Percentiles rank a stretch among this genome's conserved stretches.
phyloP scores from a whole-genome alignment of 129 eudicot genomes.

The Dittrichia graveolens region DNA sequence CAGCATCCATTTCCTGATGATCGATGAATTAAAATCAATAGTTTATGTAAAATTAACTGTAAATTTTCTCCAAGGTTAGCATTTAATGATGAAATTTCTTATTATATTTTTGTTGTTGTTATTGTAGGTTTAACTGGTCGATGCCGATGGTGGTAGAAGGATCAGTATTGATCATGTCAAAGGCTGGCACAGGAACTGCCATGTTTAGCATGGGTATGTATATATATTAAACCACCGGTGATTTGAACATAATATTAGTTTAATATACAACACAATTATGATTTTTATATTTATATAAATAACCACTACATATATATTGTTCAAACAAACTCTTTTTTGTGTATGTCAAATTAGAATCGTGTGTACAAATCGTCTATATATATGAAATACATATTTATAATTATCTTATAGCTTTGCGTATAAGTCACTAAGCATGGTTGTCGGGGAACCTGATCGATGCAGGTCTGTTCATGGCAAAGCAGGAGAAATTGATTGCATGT shows the following conservation, averaged over 20 bases:
- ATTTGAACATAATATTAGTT: no score
- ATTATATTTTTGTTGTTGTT: not conserved
- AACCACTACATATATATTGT: no score
- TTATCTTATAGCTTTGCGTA: not conserved
- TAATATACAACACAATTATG: no score
- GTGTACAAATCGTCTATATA: not conserved
- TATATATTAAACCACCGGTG: no score
- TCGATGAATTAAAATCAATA: no score
- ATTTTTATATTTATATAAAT: no score
- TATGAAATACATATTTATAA: not conserved
- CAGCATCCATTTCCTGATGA: no score
- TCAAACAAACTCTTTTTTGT: no score
- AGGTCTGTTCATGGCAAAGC: conserved; percentile 87
- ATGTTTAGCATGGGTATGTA: conserved; percentile 89
- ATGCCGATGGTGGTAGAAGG: conserved; percentile 83
- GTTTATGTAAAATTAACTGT: no score
- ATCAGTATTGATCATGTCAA: conserved; percentile 74
- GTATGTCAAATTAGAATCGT: no score
- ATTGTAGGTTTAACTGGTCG: conserved; percentile 65
- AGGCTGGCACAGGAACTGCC: conserved; percentile 87
- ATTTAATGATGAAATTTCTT: no score
- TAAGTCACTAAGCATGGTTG: not conserved
- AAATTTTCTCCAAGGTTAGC: no score
- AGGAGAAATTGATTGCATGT: conserved; percentile 69
- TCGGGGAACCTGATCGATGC: conserved; percentile 16